phyloP scores from a whole-genome alignment of 805 yeast species.

The Nakazawaea ernobii region DNA sequence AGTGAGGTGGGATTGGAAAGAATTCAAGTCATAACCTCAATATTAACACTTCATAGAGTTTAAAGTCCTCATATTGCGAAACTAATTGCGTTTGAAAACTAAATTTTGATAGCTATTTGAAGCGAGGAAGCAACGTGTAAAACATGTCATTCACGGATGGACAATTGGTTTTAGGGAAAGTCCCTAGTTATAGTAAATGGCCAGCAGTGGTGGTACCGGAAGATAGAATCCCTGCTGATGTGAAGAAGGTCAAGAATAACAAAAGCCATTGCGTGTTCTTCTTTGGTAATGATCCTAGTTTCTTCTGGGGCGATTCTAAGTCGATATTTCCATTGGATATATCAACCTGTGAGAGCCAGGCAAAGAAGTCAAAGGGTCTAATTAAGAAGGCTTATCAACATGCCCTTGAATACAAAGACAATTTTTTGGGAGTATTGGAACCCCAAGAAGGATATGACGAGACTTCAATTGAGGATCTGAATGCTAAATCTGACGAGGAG shows the following conservation, averaged over 20 bases:
- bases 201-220: slow-evolving; percentile 39
- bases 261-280: slow-evolving; percentile 35
- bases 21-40: too few species aligned
- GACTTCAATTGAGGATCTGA: not conserved
- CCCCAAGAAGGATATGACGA: not conserved
- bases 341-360: slow-evolving; percentile 6
- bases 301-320: slow-evolving; percentile 36
- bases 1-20: too few species aligned
- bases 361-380: slow-evolving; percentile 12
- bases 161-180: slow-evolving; percentile 38
- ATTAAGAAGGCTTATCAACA: slow-evolving; percentile 11
- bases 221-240: slow-evolving; percentile 22
- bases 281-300: slow-evolving; percentile 40
- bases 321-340: slow-evolving; percentile 8
- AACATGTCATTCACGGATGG: slow-evolving; percentile 12
- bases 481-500: not conserved
- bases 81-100: not conserved
- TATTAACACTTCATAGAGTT: too few species aligned
- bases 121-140: too few species aligned
- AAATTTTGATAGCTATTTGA: not conserved
- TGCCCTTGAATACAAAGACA: slow-evolving; percentile 3
- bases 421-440: slow-evolving; percentile 8
- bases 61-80: not conserved
- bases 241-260: slow-evolving; percentile 19
- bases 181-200: slow-evolving; percentile 43